Conservation (phyloP, 1,284 basidiomycete species). For the Malassezia dermatis region DNA sequence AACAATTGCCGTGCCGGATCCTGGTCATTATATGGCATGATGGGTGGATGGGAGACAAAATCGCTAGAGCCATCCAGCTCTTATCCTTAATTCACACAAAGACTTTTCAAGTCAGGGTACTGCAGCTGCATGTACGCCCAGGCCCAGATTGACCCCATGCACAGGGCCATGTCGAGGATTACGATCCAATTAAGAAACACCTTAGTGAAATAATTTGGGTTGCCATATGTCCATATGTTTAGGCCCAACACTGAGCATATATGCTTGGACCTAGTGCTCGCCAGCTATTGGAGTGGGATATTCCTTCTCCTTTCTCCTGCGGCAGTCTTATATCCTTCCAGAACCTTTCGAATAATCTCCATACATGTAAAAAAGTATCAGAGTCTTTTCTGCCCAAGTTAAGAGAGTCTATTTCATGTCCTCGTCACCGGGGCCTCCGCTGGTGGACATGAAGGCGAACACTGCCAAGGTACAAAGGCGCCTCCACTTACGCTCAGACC, state of each 20-base stretch:
- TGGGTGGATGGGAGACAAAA: background rate
- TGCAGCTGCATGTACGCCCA: background rate
- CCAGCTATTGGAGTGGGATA: background rate
- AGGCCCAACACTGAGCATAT: no score
- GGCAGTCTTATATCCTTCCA: background rate
- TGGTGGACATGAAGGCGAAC: background rate
- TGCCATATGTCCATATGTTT: no score
- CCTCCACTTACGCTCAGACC: constrained; percentile 13
- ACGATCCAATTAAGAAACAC: background rate
- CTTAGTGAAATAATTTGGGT: background rate
- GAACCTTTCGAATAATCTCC: background rate
- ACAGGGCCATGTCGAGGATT: background rate
- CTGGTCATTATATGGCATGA: background rate
- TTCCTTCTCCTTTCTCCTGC: background rate
- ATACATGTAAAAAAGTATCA: background rate
- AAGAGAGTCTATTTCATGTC: background rate
- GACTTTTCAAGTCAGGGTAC: background rate
- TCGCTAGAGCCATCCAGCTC: background rate
- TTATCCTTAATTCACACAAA: background rate
- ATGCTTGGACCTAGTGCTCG: background rate
- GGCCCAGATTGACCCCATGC: background rate
- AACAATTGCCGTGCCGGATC: background rate
- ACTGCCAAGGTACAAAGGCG: constrained; percentile 3
- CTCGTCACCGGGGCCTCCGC: background rate
- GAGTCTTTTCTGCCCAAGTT: background rate